phyloP scores from a whole-genome alignment of 1,284 basidiomycete genomes.

The Afroboletus lepidellus region DNA sequence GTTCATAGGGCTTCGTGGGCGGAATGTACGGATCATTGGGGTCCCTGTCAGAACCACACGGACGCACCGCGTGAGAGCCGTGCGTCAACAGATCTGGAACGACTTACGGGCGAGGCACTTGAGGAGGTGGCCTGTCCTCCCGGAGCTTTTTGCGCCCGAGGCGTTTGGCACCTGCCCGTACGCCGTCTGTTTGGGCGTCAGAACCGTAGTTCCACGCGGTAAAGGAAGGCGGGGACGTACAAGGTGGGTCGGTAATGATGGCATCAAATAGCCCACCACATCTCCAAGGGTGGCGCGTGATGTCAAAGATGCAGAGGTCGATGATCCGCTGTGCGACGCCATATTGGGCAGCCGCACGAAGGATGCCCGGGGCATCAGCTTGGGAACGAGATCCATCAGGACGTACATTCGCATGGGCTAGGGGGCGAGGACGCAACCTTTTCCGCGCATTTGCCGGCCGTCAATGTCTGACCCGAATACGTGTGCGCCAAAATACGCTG shows the following conservation, averaged over 20 bases:
- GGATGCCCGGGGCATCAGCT: constrained; percentile 67
- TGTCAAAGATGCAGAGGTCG: constrained; percentile 87
- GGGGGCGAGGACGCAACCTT: constrained; percentile 46
- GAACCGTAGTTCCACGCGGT: background rate
- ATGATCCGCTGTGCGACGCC: constrained; percentile 74
- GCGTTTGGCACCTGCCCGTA: constrained; percentile 94
- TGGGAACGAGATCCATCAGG: constrained; percentile 1
- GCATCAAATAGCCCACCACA: constrained; percentile 90
- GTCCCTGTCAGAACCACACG: constrained; percentile 11
- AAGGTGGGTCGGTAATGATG: constrained; percentile 92
- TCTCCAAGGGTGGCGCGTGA: constrained; percentile 88
- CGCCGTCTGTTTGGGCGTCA: constrained; percentile 65
- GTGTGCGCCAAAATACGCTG: constrained; percentile 84
- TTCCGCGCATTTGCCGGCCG: constrained; percentile 94
- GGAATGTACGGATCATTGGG: constrained; percentile 71
- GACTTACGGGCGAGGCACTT: constrained; percentile 43
- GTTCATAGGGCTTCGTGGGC: constrained; percentile 89
- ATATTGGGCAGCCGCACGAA: constrained; percentile 84
- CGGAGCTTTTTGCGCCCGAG: constrained; percentile 72
- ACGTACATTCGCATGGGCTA: background rate
- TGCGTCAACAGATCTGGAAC: background rate
- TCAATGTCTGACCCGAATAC: constrained; percentile 97
- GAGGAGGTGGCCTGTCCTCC: constrained; percentile 40
- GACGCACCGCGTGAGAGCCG: background rate
- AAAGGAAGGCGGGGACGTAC: constrained; percentile 44